Conservation (phyloP, 164 flowering plant species). For the Akebia trifoliata region DNA sequence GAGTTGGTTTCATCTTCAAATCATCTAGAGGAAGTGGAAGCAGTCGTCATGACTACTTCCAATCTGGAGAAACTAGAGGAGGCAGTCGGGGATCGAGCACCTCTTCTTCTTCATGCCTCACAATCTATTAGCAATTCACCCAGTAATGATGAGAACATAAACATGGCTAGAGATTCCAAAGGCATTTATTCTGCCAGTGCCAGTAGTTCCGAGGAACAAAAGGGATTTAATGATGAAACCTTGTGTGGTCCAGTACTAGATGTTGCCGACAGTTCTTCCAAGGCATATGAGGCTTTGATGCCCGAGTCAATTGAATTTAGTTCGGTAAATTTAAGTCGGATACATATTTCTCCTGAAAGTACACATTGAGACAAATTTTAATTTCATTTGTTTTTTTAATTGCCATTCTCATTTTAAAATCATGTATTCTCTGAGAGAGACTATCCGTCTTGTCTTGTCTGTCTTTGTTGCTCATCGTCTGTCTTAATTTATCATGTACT, state of each 20-base stretch:
- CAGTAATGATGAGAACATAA: not conserved
- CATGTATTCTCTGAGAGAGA: no score
- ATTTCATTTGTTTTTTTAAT: constrained; percentile 7
- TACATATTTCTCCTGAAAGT: constrained; percentile 91
- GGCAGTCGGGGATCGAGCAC: not conserved
- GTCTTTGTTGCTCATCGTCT: no score
- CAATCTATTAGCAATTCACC: not conserved
- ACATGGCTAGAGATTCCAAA: not conserved
- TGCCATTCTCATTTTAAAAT: not conserved
- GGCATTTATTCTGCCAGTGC: constrained; percentile 3
- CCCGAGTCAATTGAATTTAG: constrained; percentile 58
- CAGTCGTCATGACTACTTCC: not conserved
- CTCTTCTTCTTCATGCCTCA: constrained; percentile 10
- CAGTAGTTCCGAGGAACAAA: constrained; percentile 3
- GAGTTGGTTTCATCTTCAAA: not conserved
- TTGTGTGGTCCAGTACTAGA: constrained; percentile 23
- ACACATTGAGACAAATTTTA: constrained; percentile 88
- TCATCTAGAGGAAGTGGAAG: constrained; percentile 3
- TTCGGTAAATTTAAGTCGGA: constrained; percentile 72
- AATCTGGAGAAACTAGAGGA: constrained; percentile 6
- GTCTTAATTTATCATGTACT: no score
- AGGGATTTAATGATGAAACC: constrained; percentile 2
- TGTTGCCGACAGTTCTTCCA: constrained; percentile 32
- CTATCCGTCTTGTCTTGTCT: no score
- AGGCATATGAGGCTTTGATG: constrained; percentile 44